Conservation (phyloP, 345 rosid species). For the rapeseed (Brassica napus) region Da-Ae NC_063441.1:17029501-17030000, state of each 20-base stretch:
- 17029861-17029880: not conserved
- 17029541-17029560: conserved; percentile 50
- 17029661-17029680: not conserved
- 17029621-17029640: conserved; percentile 56
- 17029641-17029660: conserved; percentile 38
- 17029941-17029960: not conserved
- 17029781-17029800: not conserved
- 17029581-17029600: conserved; percentile 55
- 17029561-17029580: conserved; percentile 58
- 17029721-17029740: conserved; percentile 60
- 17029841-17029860: not conserved
- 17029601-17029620: conserved; percentile 32
- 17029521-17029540: conserved; percentile 50
- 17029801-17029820: not conserved
- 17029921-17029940: not conserved
- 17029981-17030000: not conserved
- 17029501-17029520: conserved; percentile 52
- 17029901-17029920: not conserved
- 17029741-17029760: conserved; percentile 43
- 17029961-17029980: not conserved
- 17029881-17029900: not conserved
- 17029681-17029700: conserved; percentile 42
- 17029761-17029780: conserved; percentile 18
- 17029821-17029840: conserved; percentile 5
- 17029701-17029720: conserved; percentile 58